Evolutionary conservation across 2,329 filamentous ascomycete genomes (phyloP).

Genomic region (Leptographium flavum): DNA sequence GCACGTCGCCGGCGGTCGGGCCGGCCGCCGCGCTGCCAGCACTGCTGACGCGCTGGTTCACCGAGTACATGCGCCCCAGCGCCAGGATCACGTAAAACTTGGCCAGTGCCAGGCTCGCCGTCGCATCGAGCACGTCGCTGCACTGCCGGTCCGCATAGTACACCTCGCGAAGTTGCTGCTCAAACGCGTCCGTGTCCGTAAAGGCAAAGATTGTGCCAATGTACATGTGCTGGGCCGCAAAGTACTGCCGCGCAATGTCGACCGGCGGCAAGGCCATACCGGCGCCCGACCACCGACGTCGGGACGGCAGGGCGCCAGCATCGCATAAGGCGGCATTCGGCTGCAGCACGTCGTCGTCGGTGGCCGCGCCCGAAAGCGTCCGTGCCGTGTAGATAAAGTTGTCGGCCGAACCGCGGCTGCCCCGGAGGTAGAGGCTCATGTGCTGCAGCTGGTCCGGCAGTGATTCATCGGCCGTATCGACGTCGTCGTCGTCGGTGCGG

Average conservation of each 20-base stretch:
- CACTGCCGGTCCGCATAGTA: conserved; percentile 23
- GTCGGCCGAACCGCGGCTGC: conserved; percentile 22
- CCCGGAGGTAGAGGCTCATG: neutral
- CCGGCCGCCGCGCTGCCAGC: conserved; percentile 15
- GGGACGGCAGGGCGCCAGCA: conserved; percentile 19
- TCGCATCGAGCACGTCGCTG: conserved; percentile 25
- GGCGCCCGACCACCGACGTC: conserved; percentile 9
- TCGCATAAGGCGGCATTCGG: conserved; percentile 20
- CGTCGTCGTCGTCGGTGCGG: neutral
- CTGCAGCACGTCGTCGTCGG: conserved; percentile 19
- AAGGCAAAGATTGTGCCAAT: conserved; percentile 44
- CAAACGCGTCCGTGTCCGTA: conserved; percentile 30
- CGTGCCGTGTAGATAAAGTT: conserved; percentile 23
- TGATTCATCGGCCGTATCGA: neutral
- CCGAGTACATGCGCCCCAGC: conserved; percentile 40
- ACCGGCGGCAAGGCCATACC: conserved; percentile 28
- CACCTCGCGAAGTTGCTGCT: conserved; percentile 26
- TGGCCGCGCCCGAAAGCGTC: conserved; percentile 16
- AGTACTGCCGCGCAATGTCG: conserved; percentile 30
- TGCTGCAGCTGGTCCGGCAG: conserved; percentile 7
- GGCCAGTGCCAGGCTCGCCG: conserved; percentile 34
- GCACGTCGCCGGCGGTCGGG: conserved; percentile 15
- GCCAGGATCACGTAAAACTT: conserved; percentile 38
- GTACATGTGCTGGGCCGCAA: conserved; percentile 34
- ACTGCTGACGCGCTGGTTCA: conserved; percentile 39